These are phyloP conservation scores for Tolypocladium tundrense DNA, from an alignment of 2,329 filamentous ascomycete genomes.

Conservation along the genomic window DNA sequence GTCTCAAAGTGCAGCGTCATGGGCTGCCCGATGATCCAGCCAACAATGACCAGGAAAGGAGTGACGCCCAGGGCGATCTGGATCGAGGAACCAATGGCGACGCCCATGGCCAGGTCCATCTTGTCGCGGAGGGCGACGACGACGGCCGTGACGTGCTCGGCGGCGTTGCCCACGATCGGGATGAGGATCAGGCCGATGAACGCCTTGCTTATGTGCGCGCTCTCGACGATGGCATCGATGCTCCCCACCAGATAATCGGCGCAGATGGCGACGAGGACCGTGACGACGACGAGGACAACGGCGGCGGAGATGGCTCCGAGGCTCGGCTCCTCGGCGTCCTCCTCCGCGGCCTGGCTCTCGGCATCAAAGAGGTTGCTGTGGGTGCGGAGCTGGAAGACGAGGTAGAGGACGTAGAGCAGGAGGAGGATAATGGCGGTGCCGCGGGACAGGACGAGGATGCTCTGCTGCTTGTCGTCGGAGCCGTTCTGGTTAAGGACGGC, in stretches of 20 bases:
- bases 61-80: constrained; percentile 78
- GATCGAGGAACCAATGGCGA: constrained; percentile 72
- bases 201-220: constrained; percentile 63
- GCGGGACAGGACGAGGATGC: constrained; percentile 62
- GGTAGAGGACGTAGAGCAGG: constrained; percentile 64
- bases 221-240: constrained; percentile 62
- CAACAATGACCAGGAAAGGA: constrained; percentile 68
- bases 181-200: constrained; percentile 74
- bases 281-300: constrained; percentile 58
- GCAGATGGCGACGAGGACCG: constrained; percentile 60
- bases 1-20: constrained; percentile 76
- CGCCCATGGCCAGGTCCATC: constrained; percentile 64
- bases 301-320: constrained; percentile 55
- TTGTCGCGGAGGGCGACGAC: constrained; percentile 71
- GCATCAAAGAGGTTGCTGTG: constrained; percentile 63
- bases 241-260: constrained; percentile 70
- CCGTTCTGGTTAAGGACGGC: constrained; percentile 44
- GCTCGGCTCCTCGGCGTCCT: constrained; percentile 34
- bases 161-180: constrained; percentile 71
- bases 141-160: constrained; percentile 72
- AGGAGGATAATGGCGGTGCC: constrained; percentile 69
- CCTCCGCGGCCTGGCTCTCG: constrained; percentile 31
- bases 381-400: constrained; percentile 67
- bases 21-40: constrained; percentile 62
- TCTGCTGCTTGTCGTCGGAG: constrained; percentile 31